phyloP scores from a whole-genome alignment of 805 yeast species.

The Metschnikowia kofuensis region DNA sequence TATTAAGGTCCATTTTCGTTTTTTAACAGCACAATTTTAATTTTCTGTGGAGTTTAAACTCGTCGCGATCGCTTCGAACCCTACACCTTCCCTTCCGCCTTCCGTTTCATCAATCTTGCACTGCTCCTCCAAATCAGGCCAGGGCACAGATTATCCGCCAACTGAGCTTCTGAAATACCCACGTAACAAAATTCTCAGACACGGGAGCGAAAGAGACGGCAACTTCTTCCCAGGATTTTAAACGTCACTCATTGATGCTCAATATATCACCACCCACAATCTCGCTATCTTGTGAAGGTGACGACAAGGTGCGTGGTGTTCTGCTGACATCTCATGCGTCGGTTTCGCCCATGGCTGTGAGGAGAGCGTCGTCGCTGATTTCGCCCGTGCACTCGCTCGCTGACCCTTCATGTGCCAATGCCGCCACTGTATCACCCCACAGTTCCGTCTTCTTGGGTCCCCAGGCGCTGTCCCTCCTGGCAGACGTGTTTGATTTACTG shows the following conservation, averaged over 20 bases:
- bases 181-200: neutral
- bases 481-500: conserved; percentile 11
- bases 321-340: conserved; percentile 4
- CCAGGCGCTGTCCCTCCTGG: conserved; percentile 4
- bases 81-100: too few relatives aligned
- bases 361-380: neutral
- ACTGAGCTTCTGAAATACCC: too few relatives aligned
- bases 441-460: conserved; percentile 12
- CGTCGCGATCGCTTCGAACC: neutral
- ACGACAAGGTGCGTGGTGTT: neutral
- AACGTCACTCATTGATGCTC: conserved; percentile 6
- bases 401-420: neutral
- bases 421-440: conserved; percentile 8
- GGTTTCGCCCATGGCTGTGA: neutral
- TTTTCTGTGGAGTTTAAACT: neutral
- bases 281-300: conserved; percentile 12
- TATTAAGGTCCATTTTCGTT: neutral
- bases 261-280: conserved; percentile 16
- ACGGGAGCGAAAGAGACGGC: neutral
- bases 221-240: neutral
- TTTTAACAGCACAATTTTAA: neutral
- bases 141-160: too few relatives aligned
- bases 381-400: conserved; percentile 2
- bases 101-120: too few relatives aligned
- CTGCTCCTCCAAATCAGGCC: too few relatives aligned